A percentile compares a stretch with the other conserved stretches of the same genome.
Conservation (phyloP, 75 land plant species). For the Cryptomeria japonica region DNA sequence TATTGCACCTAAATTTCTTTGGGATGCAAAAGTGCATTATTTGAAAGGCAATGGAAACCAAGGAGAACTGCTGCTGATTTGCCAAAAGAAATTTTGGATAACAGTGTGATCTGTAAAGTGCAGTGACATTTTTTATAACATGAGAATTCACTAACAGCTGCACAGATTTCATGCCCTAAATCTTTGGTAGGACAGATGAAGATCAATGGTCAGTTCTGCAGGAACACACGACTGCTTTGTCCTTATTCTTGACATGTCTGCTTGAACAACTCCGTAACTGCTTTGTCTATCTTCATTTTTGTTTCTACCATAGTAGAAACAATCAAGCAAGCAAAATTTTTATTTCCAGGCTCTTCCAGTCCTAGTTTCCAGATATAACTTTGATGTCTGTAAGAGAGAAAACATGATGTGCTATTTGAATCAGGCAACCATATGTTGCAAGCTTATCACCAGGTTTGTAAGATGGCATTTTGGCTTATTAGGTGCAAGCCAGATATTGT, state of each 20-base stretch:
- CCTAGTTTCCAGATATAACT: not conserved
- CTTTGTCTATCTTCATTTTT: not conserved
- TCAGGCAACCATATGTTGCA: not conserved
- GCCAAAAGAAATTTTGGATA: conserved; percentile 85
- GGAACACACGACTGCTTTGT: not conserved
- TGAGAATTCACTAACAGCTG: not conserved
- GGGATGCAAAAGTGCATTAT: conserved; percentile 53
- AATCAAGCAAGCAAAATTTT: not conserved
- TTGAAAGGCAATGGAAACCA: conserved; percentile 46
- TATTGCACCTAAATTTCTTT: conserved; percentile 74
- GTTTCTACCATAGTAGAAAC: not conserved
- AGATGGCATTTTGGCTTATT: not conserved
- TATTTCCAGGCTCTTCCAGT: not conserved
- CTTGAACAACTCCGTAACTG: not conserved
- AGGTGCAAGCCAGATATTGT: not conserved
- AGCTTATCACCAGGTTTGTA: not conserved
- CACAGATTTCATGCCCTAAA: not conserved
- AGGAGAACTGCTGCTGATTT: conserved; percentile 52
- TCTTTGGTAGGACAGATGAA: not conserved
- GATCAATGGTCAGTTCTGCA: not conserved
- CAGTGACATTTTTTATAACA: not conserved
- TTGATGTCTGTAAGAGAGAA: not conserved
- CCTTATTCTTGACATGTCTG: not conserved
- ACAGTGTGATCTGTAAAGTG: conserved; percentile 24
- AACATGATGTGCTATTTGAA: not conserved